These are phyloP conservation scores for Aegilops tauschii DNA, from an alignment of 176 grass and related monocot species.

Conservation along the genomic window DNA sequence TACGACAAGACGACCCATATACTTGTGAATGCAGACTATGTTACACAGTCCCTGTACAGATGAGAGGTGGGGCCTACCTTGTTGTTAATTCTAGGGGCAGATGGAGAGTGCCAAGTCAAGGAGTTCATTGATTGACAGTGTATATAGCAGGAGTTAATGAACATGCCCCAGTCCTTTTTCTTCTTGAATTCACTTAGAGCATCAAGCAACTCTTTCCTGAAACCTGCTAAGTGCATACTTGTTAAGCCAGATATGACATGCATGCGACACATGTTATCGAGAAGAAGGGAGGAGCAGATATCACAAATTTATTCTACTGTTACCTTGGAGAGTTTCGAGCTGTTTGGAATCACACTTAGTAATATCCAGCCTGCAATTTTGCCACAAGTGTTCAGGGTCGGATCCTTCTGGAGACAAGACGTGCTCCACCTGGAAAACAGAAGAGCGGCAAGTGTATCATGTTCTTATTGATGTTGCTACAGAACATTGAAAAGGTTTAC, in stretches of 20 bases:
- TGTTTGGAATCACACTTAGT: slow-evolving; percentile 61
- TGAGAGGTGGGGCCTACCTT: slow-evolving; percentile 35
- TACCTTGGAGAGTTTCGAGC: slow-evolving; percentile 66
- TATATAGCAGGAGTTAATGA: slow-evolving; percentile 76
- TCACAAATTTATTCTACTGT: not conserved
- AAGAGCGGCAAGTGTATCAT: not conserved
- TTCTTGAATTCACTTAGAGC: slow-evolving; percentile 51
- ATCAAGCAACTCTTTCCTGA: slow-evolving; percentile 62
- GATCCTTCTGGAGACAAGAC: slow-evolving; percentile 68
- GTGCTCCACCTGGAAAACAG: slow-evolving; percentile 61
- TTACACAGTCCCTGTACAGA: not conserved
- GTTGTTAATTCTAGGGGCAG: slow-evolving; percentile 59
- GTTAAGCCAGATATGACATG: not conserved
- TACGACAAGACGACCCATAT: not conserved
- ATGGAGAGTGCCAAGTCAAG: slow-evolving; percentile 66
- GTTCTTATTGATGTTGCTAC: not conserved
- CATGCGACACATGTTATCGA: not conserved
- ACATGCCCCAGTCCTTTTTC: slow-evolving; percentile 71
- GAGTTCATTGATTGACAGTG: slow-evolving; percentile 65
- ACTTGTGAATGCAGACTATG: not conserved
- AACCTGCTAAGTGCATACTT: slow-evolving; percentile 37
- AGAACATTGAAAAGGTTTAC: slow-evolving; percentile 5
- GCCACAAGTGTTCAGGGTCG: slow-evolving; percentile 58
- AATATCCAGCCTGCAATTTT: slow-evolving; percentile 70
- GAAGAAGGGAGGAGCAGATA: slow-evolving; percentile 5